phyloP scores from a whole-genome alignment of 768 basidiomycete species.

The Leccinum fibrillosum region DNA sequence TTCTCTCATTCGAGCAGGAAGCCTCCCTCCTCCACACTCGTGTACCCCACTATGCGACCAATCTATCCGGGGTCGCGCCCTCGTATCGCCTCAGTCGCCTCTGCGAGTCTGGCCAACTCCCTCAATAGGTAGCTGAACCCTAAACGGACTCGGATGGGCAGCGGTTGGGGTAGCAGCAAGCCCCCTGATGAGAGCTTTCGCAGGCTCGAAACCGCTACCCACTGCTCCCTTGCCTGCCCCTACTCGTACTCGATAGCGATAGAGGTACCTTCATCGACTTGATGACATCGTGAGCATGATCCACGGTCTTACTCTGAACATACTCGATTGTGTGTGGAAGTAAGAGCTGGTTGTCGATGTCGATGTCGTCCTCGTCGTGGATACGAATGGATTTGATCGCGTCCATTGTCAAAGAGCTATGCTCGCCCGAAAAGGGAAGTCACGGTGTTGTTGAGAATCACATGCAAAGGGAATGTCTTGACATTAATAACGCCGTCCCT shows the following conservation, averaged over 20 bases:
- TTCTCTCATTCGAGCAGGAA: too few species aligned
- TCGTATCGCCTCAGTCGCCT: too few species aligned
- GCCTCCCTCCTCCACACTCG: too few species aligned
- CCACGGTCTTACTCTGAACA: slow-evolving; percentile 61
- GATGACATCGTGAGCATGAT: slow-evolving; percentile 91
- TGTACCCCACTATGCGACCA: too few species aligned
- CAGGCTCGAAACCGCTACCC: too few species aligned
- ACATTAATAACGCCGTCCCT: slow-evolving; percentile 3
- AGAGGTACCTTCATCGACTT: slow-evolving; percentile 84
- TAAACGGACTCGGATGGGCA: too few species aligned
- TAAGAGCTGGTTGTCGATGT: slow-evolving; percentile 89
- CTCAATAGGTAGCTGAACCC: too few species aligned
- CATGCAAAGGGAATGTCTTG: slow-evolving; percentile 24
- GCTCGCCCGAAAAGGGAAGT: slow-evolving; percentile 19
- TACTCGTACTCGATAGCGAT: neutral
- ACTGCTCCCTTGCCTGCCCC: too few species aligned
- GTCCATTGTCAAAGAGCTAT: slow-evolving; percentile 13
- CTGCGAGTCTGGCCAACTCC: too few species aligned
- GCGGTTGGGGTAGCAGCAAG: too few species aligned
- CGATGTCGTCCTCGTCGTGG: slow-evolving; percentile 48
- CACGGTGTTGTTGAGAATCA: slow-evolving; percentile 23
- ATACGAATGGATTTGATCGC: slow-evolving; percentile 40
- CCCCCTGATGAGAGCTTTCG: too few species aligned
- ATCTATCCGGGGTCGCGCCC: too few species aligned
- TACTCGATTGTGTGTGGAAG: slow-evolving; percentile 73